phyloP scores from a whole-genome alignment of 805 yeast species.

The Schwanniomyces vanrijiae region DNA sequence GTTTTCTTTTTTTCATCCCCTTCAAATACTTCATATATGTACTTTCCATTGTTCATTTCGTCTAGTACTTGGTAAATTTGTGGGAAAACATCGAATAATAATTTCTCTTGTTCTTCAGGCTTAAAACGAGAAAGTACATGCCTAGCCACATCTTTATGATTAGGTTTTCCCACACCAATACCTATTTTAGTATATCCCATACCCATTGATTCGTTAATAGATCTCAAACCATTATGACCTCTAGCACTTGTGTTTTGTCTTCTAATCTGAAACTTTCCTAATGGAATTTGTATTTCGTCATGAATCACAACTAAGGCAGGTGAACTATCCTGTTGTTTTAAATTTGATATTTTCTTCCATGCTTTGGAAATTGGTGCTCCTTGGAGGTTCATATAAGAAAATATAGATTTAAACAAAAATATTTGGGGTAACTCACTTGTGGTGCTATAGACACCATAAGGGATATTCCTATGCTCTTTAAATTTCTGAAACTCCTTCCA shows the following conservation, averaged over 20 bases:
- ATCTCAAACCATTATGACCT: conserved; percentile 83
- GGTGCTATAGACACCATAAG: conserved; percentile 21
- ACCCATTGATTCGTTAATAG: conserved; percentile 50
- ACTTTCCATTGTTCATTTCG: conserved; percentile 22
- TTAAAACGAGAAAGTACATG: conserved; percentile 63
- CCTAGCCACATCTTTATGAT: conserved; percentile 50
- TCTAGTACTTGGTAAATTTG: conserved; percentile 37
- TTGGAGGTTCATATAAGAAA: conserved; percentile 66
- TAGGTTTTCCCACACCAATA: conserved; percentile 77
- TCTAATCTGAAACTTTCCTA: conserved; percentile 68
- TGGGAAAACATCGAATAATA: conserved; percentile 43
- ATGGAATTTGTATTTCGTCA: conserved; percentile 69
- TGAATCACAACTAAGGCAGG: conserved; percentile 60
- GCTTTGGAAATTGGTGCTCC: conserved; percentile 56
- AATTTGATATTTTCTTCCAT: conserved; percentile 40
- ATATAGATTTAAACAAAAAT: conserved; percentile 48
- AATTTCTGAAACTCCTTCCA: conserved; percentile 23
- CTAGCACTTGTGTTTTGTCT: conserved; percentile 60
- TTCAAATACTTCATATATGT: conserved; percentile 8
- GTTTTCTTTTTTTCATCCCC: background rate
- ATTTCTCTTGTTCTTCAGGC: conserved; percentile 39
- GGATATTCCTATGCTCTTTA: conserved; percentile 17
- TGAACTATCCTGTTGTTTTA: conserved; percentile 18
- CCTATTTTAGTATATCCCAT: conserved; percentile 62
- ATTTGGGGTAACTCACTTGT: conserved; percentile 24